Base-by-base conservation (phyloP, 2,329 filamentous ascomycete species). In the Graphiopsis chlorocephala region DNA sequence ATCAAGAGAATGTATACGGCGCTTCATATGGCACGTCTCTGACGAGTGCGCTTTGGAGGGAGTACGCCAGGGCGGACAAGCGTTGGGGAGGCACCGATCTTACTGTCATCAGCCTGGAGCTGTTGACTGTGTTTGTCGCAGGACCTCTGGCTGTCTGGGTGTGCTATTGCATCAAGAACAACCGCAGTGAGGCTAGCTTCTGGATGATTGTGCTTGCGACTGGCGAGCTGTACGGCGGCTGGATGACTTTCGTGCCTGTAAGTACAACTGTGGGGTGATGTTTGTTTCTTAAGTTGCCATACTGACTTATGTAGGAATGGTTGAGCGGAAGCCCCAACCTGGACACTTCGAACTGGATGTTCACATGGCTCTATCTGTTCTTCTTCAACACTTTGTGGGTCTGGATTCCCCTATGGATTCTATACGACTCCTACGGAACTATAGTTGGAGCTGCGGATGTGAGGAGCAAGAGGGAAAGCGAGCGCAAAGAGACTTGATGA, bases 321-420 rank as follows among this genome's bases (percentile, higher is more conserved):
- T 73, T 89, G 68, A 85, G 80, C 2, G 86, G 84, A 0, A 84
- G 79, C 55, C 77, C 82, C 17, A 85, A 85, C 70, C 76, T 89
- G 63, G 83, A 86, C 66, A 86, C 83, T 0, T 80, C 80, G 31
- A 86, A 88, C 67, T 85, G 82, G 68, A 85, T 89, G 75, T 88
- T 86, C 71, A 73, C 85, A 73, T 88, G 86, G 84, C 75, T 89
- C 12, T 89, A 89, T 70, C 75, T 89, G 67, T 75, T 84, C 65
- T 88, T 88, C 75, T 89, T 89, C 77, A 89, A 89, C 71, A 83
- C 79, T 20, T 75, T 89, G 3, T 88, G 86, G 86, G 86, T 88
- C 17, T 81, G 81, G 67, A 80, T 87, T 65, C 85, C 86, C 1
- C 66, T 83, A 23, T 88, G 84, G 84, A 81, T 87, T 47, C 69